phyloP scores from a whole-genome alignment of 768 basidiomycete species.

The Multifurca ochricompacta region DNA sequence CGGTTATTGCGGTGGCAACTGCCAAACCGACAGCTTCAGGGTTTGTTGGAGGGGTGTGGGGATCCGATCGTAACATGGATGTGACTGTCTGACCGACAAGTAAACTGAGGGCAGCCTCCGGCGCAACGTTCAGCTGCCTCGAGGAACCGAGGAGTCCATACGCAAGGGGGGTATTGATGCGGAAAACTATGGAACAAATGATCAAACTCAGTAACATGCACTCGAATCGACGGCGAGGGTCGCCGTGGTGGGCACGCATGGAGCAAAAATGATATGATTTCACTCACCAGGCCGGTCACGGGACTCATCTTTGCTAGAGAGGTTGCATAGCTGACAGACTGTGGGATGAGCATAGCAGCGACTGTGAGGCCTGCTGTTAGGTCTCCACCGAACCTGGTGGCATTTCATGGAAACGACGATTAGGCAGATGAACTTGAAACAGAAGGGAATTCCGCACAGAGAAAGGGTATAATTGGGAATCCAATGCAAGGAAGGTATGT shows the following conservation, averaged over 20 bases:
- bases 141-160: constrained; percentile 90
- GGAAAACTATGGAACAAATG: constrained; percentile 50
- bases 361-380: constrained; percentile 82
- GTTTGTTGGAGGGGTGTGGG: constrained; percentile 28
- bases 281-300: constrained; percentile 70
- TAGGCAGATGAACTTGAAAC: constrained; percentile 3
- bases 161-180: constrained; percentile 80
- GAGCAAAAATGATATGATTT: no score
- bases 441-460: constrained; percentile 39
- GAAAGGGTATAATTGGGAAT: constrained; percentile 68
- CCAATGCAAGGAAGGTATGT: constrained; percentile 72
- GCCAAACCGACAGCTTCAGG: constrained; percentile 52
- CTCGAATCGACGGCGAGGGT: neutral
- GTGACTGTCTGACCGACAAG: constrained; percentile 82
- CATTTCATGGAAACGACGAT: constrained; percentile 30
- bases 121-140: constrained; percentile 72
- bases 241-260: neutral
- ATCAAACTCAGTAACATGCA: neutral
- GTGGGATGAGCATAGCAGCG: constrained; percentile 75
- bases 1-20: constrained; percentile 72
- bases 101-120: constrained; percentile 83
- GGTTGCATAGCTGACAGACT: constrained; percentile 87
- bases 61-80: constrained; percentile 43
- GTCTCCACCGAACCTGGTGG: constrained; percentile 52
- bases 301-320: constrained; percentile 82